phyloP scores from a whole-genome alignment of 2,329 filamentous ascomycete genomes.

The Leptographium galeiforme region DNA sequence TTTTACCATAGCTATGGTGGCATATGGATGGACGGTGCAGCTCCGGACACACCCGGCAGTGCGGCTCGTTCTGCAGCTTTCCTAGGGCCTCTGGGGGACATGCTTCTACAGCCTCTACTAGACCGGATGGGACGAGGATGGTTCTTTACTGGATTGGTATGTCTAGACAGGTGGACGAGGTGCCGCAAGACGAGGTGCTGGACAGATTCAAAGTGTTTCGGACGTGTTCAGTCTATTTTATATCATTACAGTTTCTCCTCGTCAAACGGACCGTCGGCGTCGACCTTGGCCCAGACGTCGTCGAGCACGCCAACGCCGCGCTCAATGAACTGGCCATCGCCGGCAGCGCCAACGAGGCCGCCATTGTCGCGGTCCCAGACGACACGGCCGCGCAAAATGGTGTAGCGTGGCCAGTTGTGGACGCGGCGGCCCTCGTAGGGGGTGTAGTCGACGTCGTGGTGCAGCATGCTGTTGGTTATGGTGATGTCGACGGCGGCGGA shows the following conservation, averaged over 20 bases:
- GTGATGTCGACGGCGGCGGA: slow-evolving; percentile 16
- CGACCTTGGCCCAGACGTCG: slow-evolving; percentile 12
- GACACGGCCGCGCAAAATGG: slow-evolving; percentile 42
- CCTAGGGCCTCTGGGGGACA: slow-evolving; percentile 39
- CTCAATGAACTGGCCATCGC: slow-evolving; percentile 34
- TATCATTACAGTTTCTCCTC: slow-evolving; percentile 8
- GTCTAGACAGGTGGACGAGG: background rate
- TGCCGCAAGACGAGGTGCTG: no score
- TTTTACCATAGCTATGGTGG: slow-evolving; percentile 35
- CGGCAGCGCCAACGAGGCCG: slow-evolving; percentile 33
- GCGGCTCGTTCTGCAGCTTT: slow-evolving; percentile 36
- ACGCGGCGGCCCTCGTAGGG: slow-evolving; percentile 45
- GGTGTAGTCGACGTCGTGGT: slow-evolving; percentile 50
- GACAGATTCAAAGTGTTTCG: no score
- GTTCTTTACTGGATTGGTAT: slow-evolving; percentile 37
- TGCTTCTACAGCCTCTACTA: slow-evolving; percentile 44
- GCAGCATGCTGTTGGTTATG: slow-evolving; percentile 38
- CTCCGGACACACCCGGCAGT: slow-evolving; percentile 32
- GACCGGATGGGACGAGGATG: slow-evolving; percentile 39
- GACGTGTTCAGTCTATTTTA: no score
- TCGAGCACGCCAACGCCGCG: slow-evolving; percentile 17
- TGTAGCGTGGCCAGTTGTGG: slow-evolving; percentile 48
- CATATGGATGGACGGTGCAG: slow-evolving; percentile 39
- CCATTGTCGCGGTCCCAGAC: slow-evolving; percentile 43
- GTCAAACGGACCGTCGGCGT: slow-evolving; percentile 9